Conservation (phyloP, 1,284 basidiomycete genomes). For the Heterobasidion irregulare region DNA sequence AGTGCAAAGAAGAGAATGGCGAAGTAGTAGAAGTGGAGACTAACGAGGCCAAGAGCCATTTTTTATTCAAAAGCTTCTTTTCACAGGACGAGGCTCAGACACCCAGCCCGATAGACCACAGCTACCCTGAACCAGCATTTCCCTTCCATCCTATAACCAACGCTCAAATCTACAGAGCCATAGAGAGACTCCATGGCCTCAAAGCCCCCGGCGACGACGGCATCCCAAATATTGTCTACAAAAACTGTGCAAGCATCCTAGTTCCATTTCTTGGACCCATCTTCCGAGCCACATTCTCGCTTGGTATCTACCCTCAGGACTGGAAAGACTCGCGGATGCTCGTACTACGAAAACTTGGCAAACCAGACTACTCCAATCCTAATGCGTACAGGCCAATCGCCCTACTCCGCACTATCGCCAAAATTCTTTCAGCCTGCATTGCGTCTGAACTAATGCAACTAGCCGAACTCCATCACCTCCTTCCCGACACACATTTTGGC, state of each 20-base stretch:
- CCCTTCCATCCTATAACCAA: background rate
- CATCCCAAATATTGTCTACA: slow-evolving; percentile 27
- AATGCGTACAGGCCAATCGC: slow-evolving; percentile 33
- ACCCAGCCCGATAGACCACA: background rate
- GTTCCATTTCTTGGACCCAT: slow-evolving; percentile 23
- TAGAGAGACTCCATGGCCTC: slow-evolving; percentile 4
- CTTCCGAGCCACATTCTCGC: slow-evolving; percentile 16
- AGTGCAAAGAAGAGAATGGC: background rate
- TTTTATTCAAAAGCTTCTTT: slow-evolving; percentile 23
- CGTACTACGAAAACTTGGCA: slow-evolving; percentile 31
- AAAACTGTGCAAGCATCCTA: slow-evolving; percentile 13
- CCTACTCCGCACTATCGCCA: slow-evolving; percentile 26
- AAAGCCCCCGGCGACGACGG: slow-evolving; percentile 29
- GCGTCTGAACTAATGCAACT: slow-evolving; percentile 16
- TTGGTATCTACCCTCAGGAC: slow-evolving; percentile 20
- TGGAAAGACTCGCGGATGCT: slow-evolving; percentile 26
- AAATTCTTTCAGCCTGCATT: slow-evolving; percentile 21
- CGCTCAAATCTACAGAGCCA: background rate
- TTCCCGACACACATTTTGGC: slow-evolving; percentile 25
- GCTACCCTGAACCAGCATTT: background rate
- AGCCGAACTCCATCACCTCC: slow-evolving; percentile 13
- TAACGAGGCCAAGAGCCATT: slow-evolving; percentile 20
- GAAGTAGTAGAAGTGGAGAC: background rate
- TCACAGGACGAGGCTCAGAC: slow-evolving; percentile 8
- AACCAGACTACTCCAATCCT: slow-evolving; percentile 24